Evolutionary conservation across 768 basidiomycete genomes (phyloP).

Genomic region (Fomitopsis serialis): DNA sequence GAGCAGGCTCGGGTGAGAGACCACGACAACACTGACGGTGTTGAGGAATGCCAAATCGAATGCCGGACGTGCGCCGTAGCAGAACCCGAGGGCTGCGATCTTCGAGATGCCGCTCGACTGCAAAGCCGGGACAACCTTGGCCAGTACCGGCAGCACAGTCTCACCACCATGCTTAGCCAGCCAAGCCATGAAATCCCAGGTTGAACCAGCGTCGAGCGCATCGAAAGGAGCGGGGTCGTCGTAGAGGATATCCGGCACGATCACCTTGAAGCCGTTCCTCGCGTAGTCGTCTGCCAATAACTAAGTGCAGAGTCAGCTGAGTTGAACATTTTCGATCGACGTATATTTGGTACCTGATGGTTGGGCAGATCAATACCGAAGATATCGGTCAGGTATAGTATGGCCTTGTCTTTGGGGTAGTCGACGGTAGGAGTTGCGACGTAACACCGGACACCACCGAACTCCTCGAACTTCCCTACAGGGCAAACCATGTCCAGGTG

Average conservation of each 20-base stretch:
- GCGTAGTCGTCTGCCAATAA: constrained; percentile 28
- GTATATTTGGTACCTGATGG: constrained; percentile 18
- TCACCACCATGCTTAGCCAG: constrained; percentile 27
- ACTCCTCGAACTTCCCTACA: constrained; percentile 27
- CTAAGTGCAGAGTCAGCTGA: constrained; percentile 6
- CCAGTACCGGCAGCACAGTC: constrained; percentile 28
- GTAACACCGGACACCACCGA: constrained; percentile 34
- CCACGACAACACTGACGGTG: constrained; percentile 18
- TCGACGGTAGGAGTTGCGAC: constrained; percentile 34
- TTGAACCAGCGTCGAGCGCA: constrained; percentile 2
- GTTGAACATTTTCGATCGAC: not conserved
- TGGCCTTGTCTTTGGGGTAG: constrained; percentile 34
- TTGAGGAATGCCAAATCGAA: constrained; percentile 35
- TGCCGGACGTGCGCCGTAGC: constrained; percentile 39
- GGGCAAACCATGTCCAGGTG: not conserved
- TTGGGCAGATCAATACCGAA: constrained; percentile 32
- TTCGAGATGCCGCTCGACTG: constrained; percentile 32
- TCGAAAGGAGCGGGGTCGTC: constrained; percentile 17
- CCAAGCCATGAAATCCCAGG: constrained; percentile 31
- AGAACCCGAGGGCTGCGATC: constrained; percentile 38
- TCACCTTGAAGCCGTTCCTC: constrained; percentile 25
- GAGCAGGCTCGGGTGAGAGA: constrained; percentile 44
- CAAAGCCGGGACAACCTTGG: constrained; percentile 32
- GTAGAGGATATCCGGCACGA: constrained; percentile 24
- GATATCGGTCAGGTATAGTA: constrained; percentile 36